These are phyloP conservation scores for Schwanniomyces occidentalis DNA, from an alignment of 805 yeast species.

Conservation along the genomic window DNA sequence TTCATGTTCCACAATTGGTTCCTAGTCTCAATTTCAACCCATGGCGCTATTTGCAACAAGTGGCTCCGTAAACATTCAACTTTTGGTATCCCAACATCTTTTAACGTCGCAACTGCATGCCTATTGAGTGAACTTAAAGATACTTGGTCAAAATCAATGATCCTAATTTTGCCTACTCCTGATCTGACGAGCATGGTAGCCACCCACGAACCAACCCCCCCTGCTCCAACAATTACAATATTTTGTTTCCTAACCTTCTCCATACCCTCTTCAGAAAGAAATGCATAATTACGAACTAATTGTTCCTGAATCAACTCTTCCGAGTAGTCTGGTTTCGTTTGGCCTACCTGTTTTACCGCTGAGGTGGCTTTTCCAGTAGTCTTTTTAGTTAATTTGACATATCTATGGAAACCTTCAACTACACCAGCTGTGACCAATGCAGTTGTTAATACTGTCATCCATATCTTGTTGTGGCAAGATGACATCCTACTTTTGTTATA, in stretches of 20 bases:
- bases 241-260: constrained; percentile 64
- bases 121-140: constrained; percentile 88
- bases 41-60: constrained; percentile 80
- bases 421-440: constrained; percentile 34
- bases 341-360: constrained; percentile 1
- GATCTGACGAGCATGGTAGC: constrained; percentile 88
- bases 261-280: constrained; percentile 85
- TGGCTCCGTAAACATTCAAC: constrained; percentile 78
- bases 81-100: constrained; percentile 91
- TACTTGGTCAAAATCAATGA: constrained; percentile 96
- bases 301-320: constrained; percentile 87
- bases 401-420: constrained; percentile 37
- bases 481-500: not conserved
- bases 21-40: constrained; percentile 79
- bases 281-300: constrained; percentile 90
- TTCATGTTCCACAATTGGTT: constrained; percentile 76
- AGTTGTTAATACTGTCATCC: constrained; percentile 25
- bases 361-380: not conserved
- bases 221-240: constrained; percentile 86
- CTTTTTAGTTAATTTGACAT: constrained; percentile 3
- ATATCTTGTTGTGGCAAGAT: constrained; percentile 11
- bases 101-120: constrained; percentile 89
- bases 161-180: constrained; percentile 75
- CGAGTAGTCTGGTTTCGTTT: constrained; percentile 24
- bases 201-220: constrained; percentile 99